A percentile compares a stretch with the other conserved stretches of the same genome.
These are phyloP conservation scores for Termitomyces sp. DNA, from an alignment of 768 basidiomycete species.

Conservation along the genomic window DNA sequence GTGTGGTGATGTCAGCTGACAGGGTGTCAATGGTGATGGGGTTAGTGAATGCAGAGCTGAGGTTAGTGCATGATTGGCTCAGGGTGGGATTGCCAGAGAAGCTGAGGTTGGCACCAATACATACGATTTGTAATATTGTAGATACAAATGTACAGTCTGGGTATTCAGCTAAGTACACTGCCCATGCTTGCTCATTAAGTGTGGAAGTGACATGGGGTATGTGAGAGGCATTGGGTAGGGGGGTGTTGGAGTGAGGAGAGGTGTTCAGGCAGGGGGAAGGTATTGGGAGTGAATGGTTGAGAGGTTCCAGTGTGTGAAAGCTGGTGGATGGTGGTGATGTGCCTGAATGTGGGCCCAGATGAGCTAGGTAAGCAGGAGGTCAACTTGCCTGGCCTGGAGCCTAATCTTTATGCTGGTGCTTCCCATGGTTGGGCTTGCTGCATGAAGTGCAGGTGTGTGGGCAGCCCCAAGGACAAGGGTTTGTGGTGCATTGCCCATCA, in stretches of 20 bases:
- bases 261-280: not conserved
- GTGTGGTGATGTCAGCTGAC: not conserved
- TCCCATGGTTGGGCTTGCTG: not conserved
- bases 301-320: not conserved
- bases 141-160: not conserved
- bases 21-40: not conserved
- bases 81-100: not conserved
- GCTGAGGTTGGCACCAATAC: not conserved
- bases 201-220: not conserved
- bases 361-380: accelerated
- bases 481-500: not conserved
- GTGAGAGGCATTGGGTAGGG: not conserved
- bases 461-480: not conserved
- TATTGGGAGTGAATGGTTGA: not conserved
- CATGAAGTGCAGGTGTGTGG: not conserved
- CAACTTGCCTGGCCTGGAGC: no score
- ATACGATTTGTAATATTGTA: not conserved
- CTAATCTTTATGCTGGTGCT: not conserved
- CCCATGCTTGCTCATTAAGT: not conserved
- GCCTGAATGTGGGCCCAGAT: no score
- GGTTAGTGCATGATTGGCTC: not conserved
- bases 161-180: not conserved
- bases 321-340: not conserved
- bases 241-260: not conserved
- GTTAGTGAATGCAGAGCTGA: not conserved